Evolutionary conservation across 352 stramenopile species (phyloP), one percentile per base, ranked within the genome.

Genomic region (Phytophthora pluvialis): DNA sequence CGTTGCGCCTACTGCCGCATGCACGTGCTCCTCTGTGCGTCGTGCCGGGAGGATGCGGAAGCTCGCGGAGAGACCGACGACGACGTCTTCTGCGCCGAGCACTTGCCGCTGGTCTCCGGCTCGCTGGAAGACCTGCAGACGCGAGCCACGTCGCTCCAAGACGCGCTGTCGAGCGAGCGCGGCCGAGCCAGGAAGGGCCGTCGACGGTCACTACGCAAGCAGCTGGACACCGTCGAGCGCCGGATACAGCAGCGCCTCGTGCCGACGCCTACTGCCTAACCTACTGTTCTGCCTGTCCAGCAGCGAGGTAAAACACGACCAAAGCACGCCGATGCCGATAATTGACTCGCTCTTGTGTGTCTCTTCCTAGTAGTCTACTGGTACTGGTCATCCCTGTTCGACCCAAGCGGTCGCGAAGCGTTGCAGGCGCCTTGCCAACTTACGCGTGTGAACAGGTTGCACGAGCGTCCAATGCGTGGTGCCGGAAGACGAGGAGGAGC

Each of bases 1-100:
- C 82, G 86, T 16, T 95, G 88, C 64, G 60, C 67, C 38, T 91
- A 92, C 64, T 95, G 88, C 65, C 88, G 88, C 57, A 84, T 86
- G 61, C 88, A 93, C 60, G 79, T 95, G 16, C 60, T 95, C 29
- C 70, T 93, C 12, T 95, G 88, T 47, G 75, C 83, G 11, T 25
- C 54, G 13, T 95, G 88, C 36, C 50, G 60, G 31, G 40, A 11
- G 1, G 32, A 48, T 15, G 61, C 60, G 0, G 46, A 63, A 51
- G 35, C 45, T 18, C 56, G 54, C 12, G 65, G 50, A 18, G 68
- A 72, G 46, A 63, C 70, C 12, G 51, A 63, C 16, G 52, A 68
- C n/a, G 63, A 77, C 47, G 66, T 87, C 18, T 92, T 89, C 55
- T 94, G 86, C 43, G 35, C 50, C 11, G 70, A 91, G 21, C 86